These are phyloP conservation scores for Lasiosphaeria ovina DNA, from an alignment of 495 filamentous ascomycete species.

Conservation along the genomic window DNA sequence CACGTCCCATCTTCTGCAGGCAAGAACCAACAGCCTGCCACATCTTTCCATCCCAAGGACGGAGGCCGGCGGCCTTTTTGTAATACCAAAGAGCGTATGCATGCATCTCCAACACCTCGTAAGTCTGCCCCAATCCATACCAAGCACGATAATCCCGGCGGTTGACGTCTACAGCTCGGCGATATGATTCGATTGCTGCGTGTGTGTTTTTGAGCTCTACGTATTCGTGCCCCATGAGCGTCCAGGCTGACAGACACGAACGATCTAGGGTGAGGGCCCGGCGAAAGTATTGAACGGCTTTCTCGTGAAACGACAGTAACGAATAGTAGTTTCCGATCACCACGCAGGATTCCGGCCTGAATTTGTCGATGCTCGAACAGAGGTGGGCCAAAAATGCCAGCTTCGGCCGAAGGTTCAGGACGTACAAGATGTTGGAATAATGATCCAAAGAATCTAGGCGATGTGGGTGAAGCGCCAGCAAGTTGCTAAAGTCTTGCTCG, in stretches of 20 bases:
- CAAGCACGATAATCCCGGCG: constrained; percentile 96
- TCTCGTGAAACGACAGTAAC: constrained; percentile 89
- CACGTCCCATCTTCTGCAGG: constrained; percentile 78
- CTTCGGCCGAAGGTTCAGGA: constrained; percentile 81
- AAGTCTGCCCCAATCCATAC: constrained; percentile 97
- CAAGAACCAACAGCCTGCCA: constrained; percentile 95
- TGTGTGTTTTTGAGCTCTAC: constrained; percentile 99
- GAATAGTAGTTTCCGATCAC: constrained; percentile 98
- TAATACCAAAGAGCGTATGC: constrained; percentile 97
- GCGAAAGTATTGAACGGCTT: constrained; percentile 96
- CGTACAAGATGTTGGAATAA: constrained; percentile 96
- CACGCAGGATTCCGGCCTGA: constrained; percentile 94
- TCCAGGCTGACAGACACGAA: constrained; percentile 92
- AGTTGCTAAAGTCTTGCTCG: constrained; percentile 76
- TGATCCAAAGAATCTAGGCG: constrained; percentile 88
- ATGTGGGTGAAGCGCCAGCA: constrained; percentile 78
- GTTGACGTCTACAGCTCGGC: constrained; percentile 94
- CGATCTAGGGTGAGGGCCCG: constrained; percentile 93
- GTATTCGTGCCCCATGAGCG: constrained; percentile 98
- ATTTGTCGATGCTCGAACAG: constrained; percentile 86
- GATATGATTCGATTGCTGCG: constrained; percentile 95
- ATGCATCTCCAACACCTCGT: constrained; percentile 97
- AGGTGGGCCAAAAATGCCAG: constrained; percentile 89
- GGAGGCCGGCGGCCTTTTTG: constrained; percentile 86
- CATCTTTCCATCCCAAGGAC: constrained; percentile 95